Evolutionary conservation across 2,329 filamentous ascomycete genomes (phyloP), one percentile per base, ranked within the genome.

Genomic region (Ophiocordyceps robertsii): DNA sequence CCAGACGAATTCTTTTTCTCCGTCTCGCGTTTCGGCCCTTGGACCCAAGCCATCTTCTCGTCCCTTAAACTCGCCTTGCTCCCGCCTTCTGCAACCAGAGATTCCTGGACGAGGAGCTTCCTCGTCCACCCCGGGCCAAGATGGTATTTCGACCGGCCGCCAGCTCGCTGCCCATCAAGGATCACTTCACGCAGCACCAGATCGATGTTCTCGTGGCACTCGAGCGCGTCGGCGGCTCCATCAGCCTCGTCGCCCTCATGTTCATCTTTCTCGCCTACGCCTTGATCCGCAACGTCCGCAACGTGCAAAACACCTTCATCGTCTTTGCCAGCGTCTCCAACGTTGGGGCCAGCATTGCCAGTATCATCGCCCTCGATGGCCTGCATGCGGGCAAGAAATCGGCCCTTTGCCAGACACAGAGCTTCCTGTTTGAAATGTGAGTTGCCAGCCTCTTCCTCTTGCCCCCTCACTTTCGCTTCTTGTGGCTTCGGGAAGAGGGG

Each of bases 281-380:
- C 12, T 40, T 67, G 2, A 71, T 70, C 40, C 73, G 68, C 41
- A 61, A 69, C 3, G 63, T 75, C 16, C 70, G 74, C 13, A 76
- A 73, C 17, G 70, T 79, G 0, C 73, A 75, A 14, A 78, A 77
- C 51, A 75, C 72, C 1, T 79, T 79, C 47, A 77, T 79, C 40
- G 64, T 77, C 21, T 77, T 77, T 50, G 75, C 75, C 6, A 77
- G 73, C 17, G 64, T 77, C 24, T 70, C 73, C 45, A 79, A 79
- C 48, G 58, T 77, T 5, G 73, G 73, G 2, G 74, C 75, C 12
- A 75, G 74, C 49, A 62, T 71, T 37, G 84, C 80, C 11, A 86
- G 82, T 39, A 65, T 87, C 24, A 85, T 89, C 39, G 82, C 80
- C 6, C 74, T 77, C 43, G 73, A 77, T 14, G 82, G 80, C 1